A percentile compares a stretch with the other conserved stretches of the same genome.
These are phyloP conservation scores for Colletotrichum eremochloae DNA, from an alignment of 2,329 filamentous ascomycete genomes.

Conservation along the genomic window DNA sequence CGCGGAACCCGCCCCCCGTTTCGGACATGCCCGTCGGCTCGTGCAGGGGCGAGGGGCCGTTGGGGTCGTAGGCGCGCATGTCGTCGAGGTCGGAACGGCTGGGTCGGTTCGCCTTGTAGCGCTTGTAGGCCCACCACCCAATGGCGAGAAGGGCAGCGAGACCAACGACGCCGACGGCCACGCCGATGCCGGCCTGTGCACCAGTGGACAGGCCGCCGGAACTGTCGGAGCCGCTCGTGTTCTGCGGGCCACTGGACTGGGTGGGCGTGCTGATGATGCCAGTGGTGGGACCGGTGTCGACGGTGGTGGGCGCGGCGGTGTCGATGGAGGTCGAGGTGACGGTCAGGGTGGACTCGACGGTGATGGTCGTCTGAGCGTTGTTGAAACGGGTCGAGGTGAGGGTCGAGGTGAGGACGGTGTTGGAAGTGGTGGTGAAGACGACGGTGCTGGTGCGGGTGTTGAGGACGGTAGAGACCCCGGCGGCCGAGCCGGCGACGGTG, in stretches of 20 bases:
- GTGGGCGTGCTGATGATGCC: constrained; percentile 45
- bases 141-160: constrained; percentile 46
- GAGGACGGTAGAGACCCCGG: constrained; percentile 24
- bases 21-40: constrained; percentile 35
- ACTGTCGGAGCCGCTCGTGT: constrained; percentile 27
- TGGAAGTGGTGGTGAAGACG: constrained; percentile 49
- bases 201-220: constrained; percentile 54
- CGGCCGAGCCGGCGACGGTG: constrained; percentile 52
- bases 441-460: constrained; percentile 35
- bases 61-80: constrained; percentile 56
- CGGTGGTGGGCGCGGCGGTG: constrained; percentile 47
- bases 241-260: constrained; percentile 6
- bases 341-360: constrained; percentile 53
- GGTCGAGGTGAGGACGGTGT: constrained; percentile 47
- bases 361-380: constrained; percentile 55
- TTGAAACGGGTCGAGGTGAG: constrained; percentile 42
- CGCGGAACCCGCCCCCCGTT: constrained; percentile 12
- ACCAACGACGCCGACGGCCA: constrained; percentile 54
- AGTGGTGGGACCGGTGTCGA: constrained; percentile 45
- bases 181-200: constrained; percentile 60
- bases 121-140: constrained; percentile 43
- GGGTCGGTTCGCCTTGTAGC: constrained; percentile 38
- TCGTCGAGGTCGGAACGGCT: constrained; percentile 43
- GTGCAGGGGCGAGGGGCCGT: constrained; percentile 43
- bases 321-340: constrained; percentile 52